Base-by-base conservation (phyloP, 192 early-diverging fungal species). In the Coemansia sp. region DNA sequence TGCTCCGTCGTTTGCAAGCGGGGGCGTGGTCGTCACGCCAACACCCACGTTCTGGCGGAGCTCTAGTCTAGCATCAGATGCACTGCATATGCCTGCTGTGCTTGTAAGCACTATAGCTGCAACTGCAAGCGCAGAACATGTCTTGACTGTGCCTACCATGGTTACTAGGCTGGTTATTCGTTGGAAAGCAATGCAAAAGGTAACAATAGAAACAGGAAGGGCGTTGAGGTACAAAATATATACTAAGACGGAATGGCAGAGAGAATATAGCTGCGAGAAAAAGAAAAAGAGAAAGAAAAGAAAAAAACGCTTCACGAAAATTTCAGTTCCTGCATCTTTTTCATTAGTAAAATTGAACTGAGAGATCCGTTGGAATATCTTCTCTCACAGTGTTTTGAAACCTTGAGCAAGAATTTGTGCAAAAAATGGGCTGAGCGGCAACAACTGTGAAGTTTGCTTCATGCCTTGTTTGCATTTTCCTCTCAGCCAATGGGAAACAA, bases 131-230 rank as follows among this genome's bases (percentile, higher is more conserved):
- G 20, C 30, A 9, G 25, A 26, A 12, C 6, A 30, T 57, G 55
- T 51, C 28, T 18, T 51, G 61, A 31, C 26, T 21, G 30, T 13
- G 45, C 46, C 43, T 35, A 30, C 26, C 63, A 64, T 64, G 63
- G 23, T 55, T 43, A 43, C 18, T 42, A n/a, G n/a, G n/a, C n/a
- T n/a, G n/a, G n/a, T n/a, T 13, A 43, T 4, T 43, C 1, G 12
- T 18, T 4, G 40, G 40, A 18, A 43, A 43, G 15, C 13, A 16
- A 43, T 43, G 40, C 40, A 43, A 16, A 43, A 16, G 40, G 18
- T 43, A 43, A 43, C 13, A 43, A 43, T 35, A 35, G 34, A 35
- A 7, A 35, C 34, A 35, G 4, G 10, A 35, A 43, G 7, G 15
- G 13, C 3, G 4, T 34, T 10, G 40, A 43, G n/a, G n/a, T n/a